Base-by-base conservation (phyloP, 2,329 filamentous ascomycete species). In the Leptodontidium sp. region DNA sequence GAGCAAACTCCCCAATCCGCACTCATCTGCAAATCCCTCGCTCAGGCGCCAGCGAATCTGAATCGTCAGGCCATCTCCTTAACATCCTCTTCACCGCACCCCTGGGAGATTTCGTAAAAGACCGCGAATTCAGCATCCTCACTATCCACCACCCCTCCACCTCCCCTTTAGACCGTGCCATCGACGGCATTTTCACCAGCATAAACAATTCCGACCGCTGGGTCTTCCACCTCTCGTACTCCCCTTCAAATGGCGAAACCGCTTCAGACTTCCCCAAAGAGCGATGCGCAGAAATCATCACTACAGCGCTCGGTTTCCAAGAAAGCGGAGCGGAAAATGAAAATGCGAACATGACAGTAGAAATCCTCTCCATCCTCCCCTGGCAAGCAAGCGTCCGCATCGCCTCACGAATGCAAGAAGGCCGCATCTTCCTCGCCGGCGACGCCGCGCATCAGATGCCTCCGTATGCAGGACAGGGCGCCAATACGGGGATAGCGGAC, bases 391-490 rank as follows among this genome's bases (percentile, higher is more conserved):
- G 72, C 15, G 78, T 77, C 14, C 71, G 73, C 1, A 68, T 78
- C 1, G 79, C 77, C 1, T 71, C 76, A 7, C 71, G 68, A 5
- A 75, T 79, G 38, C 74, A 72, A 57, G 47, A 70, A 8, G 77
- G 75, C 0, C 75, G 78, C 6, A 72, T 81, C 35, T 81, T 81
- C 65, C 76, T 87, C 21, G 76, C 85, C 8, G 85, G 85, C 1
- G 84, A 86, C 72, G 81, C 84, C 5, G 84, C 84, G 1, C 84
- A 86, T 73, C 71, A 85, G 9, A 83, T 83, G 79, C 80, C 82
- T 2, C 82, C 82, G 0, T 83, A 80, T 67, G 80, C 79, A 1
- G 84, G 84, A 4, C 83, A 83, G 52, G 84, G 75, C 21, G 77
- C 76, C 1, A 82, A 79, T 58, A 77, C 79, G 70, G 75, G 74